These are phyloP conservation scores for Alopecurus myosuroides DNA, from an alignment of 176 grass and related monocot species.

Conservation along the genomic window DNA sequence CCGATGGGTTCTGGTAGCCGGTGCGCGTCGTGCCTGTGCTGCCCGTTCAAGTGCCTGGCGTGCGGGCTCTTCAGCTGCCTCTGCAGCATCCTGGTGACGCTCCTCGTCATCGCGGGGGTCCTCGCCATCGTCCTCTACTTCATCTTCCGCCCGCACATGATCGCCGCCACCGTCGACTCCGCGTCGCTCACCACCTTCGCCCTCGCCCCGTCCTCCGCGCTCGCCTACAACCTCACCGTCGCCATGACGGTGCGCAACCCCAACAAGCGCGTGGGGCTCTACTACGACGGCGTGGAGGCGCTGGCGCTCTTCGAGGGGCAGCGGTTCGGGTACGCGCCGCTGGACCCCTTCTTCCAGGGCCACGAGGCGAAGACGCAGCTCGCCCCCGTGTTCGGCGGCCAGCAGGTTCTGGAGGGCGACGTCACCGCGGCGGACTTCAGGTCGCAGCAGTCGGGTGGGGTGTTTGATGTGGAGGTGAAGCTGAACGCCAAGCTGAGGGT, in stretches of 20 bases:
- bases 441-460: neutral
- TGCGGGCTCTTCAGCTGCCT: conserved; percentile 52
- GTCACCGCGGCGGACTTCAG: neutral
- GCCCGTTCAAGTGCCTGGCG: conserved; percentile 43
- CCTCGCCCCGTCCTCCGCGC: neutral
- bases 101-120: conserved; percentile 34
- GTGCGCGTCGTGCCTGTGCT: conserved; percentile 48
- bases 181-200: conserved; percentile 29
- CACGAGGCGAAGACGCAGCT: neutral
- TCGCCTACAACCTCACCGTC: conserved; percentile 37
- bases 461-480: conserved; percentile 29
- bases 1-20: conserved; percentile 29
- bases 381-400: conserved; percentile 11
- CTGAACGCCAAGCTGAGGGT: conserved; percentile 40
- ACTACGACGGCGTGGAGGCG: conserved; percentile 61
- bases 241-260: conserved; percentile 63
- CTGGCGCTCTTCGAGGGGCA: conserved; percentile 35
- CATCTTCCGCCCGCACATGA: conserved; percentile 55
- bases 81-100: conserved; percentile 45
- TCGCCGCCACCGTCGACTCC: conserved; percentile 50
- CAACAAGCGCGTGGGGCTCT: conserved; percentile 55
- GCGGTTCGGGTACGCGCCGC: conserved; percentile 38
- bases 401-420: conserved; percentile 18
- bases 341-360: conserved; percentile 59
- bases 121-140: conserved; percentile 45